Percentiles rank a stretch among this genome's conserved stretches.
phyloP scores from a whole-genome alignment of 768 basidiomycete genomes.

The Saitozyma podzolica region DNA sequence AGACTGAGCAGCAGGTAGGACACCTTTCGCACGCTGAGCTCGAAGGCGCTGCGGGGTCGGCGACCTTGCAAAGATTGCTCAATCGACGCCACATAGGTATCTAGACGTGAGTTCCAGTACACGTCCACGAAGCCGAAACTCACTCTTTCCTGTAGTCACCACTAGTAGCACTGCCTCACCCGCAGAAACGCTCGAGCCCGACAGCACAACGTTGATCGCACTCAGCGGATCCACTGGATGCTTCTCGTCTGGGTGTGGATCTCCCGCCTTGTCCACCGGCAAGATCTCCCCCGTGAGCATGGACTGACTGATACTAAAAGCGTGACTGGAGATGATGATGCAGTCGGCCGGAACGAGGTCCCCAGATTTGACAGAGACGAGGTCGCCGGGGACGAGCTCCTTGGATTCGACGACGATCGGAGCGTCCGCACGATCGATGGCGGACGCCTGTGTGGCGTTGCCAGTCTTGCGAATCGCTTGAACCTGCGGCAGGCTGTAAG shows the following conservation, averaged over 20 bases:
- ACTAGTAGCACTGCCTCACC: neutral
- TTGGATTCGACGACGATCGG: neutral
- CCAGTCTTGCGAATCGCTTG: too few species aligned
- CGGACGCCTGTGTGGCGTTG: neutral
- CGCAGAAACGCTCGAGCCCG: neutral
- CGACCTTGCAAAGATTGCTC: neutral
- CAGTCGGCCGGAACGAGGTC: neutral
- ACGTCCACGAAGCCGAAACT: neutral
- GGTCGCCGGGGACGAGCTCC: constrained; percentile 1
- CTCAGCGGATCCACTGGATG: neutral
- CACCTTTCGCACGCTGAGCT: neutral
- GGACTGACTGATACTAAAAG: neutral
- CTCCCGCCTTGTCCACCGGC: neutral
- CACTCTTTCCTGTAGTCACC: neutral
- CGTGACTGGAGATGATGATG: neutral
- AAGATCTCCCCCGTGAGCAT: neutral
- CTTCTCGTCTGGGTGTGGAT: neutral
- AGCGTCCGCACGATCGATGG: neutral
- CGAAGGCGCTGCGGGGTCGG: neutral
- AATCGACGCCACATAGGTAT: neutral
- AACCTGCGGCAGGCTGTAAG: too few species aligned
- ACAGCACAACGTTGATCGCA: neutral
- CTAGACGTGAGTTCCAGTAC: neutral
- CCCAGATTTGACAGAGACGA: neutral
- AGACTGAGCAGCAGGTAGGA: neutral